These are phyloP conservation scores for Saccharomycopsis sp. DNA, from an alignment of 805 yeast species.

Conservation along the genomic window DNA sequence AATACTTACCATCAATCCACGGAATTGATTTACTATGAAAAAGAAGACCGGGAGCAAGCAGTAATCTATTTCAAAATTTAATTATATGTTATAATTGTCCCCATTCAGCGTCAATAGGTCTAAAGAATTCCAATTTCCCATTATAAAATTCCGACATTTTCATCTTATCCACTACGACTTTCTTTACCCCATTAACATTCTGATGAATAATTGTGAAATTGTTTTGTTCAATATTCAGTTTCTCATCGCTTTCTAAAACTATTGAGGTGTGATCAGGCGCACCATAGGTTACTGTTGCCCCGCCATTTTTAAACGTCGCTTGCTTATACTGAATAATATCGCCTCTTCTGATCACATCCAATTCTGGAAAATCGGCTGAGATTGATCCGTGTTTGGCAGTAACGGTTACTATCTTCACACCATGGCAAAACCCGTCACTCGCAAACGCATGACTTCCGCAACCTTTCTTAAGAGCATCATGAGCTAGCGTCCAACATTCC, in stretches of 20 bases:
- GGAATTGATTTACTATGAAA: too few species aligned
- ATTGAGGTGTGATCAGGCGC: constrained; percentile 48
- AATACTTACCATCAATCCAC: too few species aligned
- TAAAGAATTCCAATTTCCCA: constrained; percentile 41
- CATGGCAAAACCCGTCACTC: constrained; percentile 41
- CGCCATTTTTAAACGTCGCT: constrained; percentile 34
- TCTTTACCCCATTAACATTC: constrained; percentile 38
- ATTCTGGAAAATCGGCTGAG: constrained; percentile 24
- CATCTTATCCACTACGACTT: constrained; percentile 35
- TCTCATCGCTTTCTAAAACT: constrained; percentile 30
- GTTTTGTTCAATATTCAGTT: constrained; percentile 22
- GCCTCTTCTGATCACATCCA: constrained; percentile 45
- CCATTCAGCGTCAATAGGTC: constrained; percentile 45
- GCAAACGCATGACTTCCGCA: constrained; percentile 55
- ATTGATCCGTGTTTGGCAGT: constrained; percentile 18
- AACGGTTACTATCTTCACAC: constrained; percentile 29
- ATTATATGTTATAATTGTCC: too few species aligned
- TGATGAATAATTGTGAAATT: constrained; percentile 39
- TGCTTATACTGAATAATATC: constrained; percentile 45
- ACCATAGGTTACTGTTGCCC: constrained; percentile 35
- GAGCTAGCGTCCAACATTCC: constrained; percentile 58
- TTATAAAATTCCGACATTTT: constrained; percentile 31
- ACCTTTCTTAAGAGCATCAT: constrained; percentile 44
- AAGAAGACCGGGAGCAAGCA: too few species aligned
- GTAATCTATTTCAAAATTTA: too few species aligned